A percentile compares a stretch with the other conserved stretches of the same genome.
These are phyloP conservation scores for Argentina anserina DNA, from an alignment of 306 rosid genomes.

Conservation along the genomic window DNA sequence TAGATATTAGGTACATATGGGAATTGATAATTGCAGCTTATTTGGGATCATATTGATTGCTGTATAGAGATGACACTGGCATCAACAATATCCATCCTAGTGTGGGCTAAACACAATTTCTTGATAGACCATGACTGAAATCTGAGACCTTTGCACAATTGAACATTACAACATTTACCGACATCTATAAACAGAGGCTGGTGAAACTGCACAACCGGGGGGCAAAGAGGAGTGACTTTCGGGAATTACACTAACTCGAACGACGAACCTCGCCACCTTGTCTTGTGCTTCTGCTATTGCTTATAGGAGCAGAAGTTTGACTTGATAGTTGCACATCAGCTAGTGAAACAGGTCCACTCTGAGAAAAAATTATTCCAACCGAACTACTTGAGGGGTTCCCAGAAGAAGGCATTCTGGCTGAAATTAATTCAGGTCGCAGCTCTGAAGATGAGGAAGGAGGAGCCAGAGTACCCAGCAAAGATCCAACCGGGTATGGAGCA, in stretches of 20 bases:
- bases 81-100: constrained; percentile 34
- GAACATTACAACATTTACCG: constrained; percentile 28
- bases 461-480: constrained; percentile 62
- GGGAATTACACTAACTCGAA: constrained; percentile 23
- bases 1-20: constrained; percentile 1
- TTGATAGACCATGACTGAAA: constrained; percentile 29
- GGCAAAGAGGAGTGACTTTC: constrained; percentile 19
- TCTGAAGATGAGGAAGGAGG: constrained; percentile 59
- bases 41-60: constrained; percentile 26
- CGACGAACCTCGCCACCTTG: constrained; percentile 52
- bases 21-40: constrained; percentile 36
- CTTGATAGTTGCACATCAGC: constrained; percentile 61
- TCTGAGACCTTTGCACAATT: constrained; percentile 36
- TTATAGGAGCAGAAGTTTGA: constrained; percentile 52
- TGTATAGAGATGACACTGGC: constrained; percentile 29
- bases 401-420: constrained; percentile 54
- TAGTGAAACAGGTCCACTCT: constrained; percentile 51
- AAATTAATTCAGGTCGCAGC: constrained; percentile 47
- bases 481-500: constrained; percentile 76
- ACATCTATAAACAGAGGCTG: constrained; percentile 31
- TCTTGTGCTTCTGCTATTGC: constrained; percentile 54
- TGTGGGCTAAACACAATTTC: constrained; percentile 27
- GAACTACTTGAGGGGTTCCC: constrained; percentile 53
- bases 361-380: constrained; percentile 62
- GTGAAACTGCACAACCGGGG: constrained; percentile 23